Percentiles rank a stretch among this genome's conserved stretches.
These are phyloP conservation scores for Colletotrichum agaves DNA, from an alignment of 2,329 filamentous ascomycete species.

Conservation along the genomic window DNA sequence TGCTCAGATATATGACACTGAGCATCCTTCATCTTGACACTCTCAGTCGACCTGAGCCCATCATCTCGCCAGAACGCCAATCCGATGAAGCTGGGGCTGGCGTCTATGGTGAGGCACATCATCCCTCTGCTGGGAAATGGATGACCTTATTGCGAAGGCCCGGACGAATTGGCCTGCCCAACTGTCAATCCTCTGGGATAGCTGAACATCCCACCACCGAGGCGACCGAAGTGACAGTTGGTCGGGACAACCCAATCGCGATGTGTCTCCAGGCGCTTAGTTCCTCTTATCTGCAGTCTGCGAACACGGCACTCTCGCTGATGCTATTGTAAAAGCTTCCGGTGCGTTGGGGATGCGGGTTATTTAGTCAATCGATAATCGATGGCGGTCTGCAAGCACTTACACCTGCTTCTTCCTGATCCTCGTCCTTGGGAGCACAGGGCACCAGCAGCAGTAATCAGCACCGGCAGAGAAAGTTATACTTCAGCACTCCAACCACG, in stretches of 20 bases:
- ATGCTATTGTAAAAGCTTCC: constrained; percentile 29
- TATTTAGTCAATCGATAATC: constrained; percentile 3
- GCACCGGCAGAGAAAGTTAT: constrained; percentile 8
- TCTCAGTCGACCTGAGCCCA: constrained; percentile 14
- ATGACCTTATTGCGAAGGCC: constrained; percentile 16
- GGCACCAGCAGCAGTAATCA: constrained; percentile 14
- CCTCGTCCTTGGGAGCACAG: constrained; percentile 9
- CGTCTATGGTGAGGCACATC: constrained; percentile 1
- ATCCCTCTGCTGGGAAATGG: constrained; percentile 9
- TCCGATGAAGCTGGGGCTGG: constrained; percentile 2
- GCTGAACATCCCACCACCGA: background rate
- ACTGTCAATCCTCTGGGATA: constrained; percentile 8
- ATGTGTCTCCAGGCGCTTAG: constrained; percentile 21
- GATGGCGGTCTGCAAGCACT: constrained; percentile 36
- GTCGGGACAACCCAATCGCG: constrained; percentile 13
- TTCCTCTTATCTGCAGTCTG: constrained; percentile 9
- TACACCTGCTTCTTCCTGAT: constrained; percentile 12
- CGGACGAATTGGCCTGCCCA: constrained; percentile 5
- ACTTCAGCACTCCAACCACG: constrained; percentile 19
- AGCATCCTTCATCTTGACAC: constrained; percentile 1
- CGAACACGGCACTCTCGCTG: constrained; percentile 12
- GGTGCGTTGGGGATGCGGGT: constrained; percentile 10
- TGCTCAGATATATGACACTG: constrained; percentile 1
- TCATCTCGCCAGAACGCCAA: constrained; percentile 7
- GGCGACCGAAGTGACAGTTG: constrained; percentile 9